Conservation (phyloP, 441 rosid species). For the Arabidopsis lyrata region DNA sequence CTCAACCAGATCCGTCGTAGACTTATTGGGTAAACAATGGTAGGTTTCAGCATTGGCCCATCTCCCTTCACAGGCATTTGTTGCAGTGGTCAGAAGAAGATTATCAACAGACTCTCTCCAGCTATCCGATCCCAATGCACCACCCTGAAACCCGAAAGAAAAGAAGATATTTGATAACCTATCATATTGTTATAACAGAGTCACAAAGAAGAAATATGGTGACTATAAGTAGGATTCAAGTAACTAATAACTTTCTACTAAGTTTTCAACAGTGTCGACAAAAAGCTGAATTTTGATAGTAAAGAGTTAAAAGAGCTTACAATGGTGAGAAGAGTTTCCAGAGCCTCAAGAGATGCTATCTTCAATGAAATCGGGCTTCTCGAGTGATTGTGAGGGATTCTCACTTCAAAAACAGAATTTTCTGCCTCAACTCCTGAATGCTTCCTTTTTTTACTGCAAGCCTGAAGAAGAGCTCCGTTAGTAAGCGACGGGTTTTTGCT, state of each 20-base stretch:
- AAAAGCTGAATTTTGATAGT: not conserved
- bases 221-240: slow-evolving; percentile 7
- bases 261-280: slow-evolving; percentile 4
- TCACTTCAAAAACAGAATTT: slow-evolving; percentile 49
- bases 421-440: slow-evolving; percentile 55
- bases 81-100: slow-evolving; percentile 64
- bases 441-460: slow-evolving; percentile 72
- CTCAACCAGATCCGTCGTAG: slow-evolving; percentile 50
- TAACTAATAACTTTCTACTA: slow-evolving; percentile 1
- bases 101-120: slow-evolving; percentile 73
- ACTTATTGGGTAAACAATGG: slow-evolving; percentile 47
- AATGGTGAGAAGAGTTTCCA: slow-evolving; percentile 78
- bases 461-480: slow-evolving; percentile 45
- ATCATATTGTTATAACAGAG: slow-evolving; percentile 2
- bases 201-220: slow-evolving; percentile 7
- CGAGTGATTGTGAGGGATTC: slow-evolving; percentile 45
- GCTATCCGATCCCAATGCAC: slow-evolving; percentile 65
- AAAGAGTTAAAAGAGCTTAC: slow-evolving; percentile 50
- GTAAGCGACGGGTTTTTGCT: slow-evolving; percentile 44
- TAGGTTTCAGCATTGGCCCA: slow-evolving; percentile 58
- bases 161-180: slow-evolving; percentile 3
- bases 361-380: slow-evolving; percentile 55
- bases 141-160: slow-evolving; percentile 57
- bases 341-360: slow-evolving; percentile 82
- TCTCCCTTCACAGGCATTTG: slow-evolving; percentile 58